These are phyloP conservation scores for Lentinula detonsa DNA, from an alignment of 768 basidiomycete species.

Conservation along the genomic window DNA sequence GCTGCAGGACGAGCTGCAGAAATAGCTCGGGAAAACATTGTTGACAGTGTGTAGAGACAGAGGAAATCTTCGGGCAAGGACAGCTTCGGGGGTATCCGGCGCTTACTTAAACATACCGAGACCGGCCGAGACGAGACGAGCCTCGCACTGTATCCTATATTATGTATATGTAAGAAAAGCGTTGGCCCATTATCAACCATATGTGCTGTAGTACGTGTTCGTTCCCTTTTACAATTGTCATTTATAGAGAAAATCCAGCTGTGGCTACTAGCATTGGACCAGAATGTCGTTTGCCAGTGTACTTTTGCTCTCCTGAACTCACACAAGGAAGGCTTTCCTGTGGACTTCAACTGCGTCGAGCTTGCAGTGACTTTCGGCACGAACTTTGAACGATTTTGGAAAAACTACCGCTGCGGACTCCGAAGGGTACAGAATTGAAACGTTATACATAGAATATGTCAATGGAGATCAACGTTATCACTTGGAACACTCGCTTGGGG, in stretches of 20 bases:
- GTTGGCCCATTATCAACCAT: too few relatives aligned
- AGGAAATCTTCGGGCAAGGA: neutral
- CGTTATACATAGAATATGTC: too few relatives aligned
- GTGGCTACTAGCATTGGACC: too few relatives aligned
- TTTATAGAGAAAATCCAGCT: too few relatives aligned
- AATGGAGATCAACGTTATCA: neutral
- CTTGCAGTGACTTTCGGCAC: too few relatives aligned
- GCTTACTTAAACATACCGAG: neutral
- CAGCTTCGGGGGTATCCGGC: neutral
- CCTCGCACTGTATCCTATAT: neutral
- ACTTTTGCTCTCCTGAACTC: too few relatives aligned
- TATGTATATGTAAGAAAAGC: too few relatives aligned
- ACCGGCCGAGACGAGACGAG: neutral
- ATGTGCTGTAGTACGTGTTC: too few relatives aligned
- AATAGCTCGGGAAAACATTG: constrained; percentile 11
- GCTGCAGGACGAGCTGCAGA: constrained; percentile 9
- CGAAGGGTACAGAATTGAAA: neutral
- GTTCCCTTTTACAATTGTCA: too few relatives aligned
- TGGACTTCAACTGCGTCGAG: too few relatives aligned
- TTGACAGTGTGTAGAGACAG: neutral
- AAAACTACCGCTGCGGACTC: neutral
- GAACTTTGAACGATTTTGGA: neutral
- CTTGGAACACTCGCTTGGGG: neutral
- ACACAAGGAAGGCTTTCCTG: too few relatives aligned
- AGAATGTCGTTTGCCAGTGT: too few relatives aligned